A percentile compares a stretch with the other conserved stretches of the same genome.
phyloP scores from a whole-genome alignment of 2,329 filamentous ascomycete species.

The Diaporthe citrichinensis region DNA sequence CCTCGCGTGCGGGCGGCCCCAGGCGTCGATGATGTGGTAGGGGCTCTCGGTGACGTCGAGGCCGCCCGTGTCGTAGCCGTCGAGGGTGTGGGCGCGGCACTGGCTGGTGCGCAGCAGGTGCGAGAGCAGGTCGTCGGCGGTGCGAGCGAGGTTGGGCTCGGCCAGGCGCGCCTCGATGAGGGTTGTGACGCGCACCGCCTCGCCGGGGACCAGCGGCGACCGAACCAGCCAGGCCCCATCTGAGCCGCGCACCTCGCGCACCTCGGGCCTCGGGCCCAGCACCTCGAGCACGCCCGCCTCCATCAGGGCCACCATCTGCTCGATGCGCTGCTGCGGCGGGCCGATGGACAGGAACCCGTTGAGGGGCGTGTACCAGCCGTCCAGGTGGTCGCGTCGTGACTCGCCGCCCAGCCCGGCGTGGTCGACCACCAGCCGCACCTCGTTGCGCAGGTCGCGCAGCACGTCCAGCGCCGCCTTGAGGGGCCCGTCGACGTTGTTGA shows the following conservation, averaged over 20 bases:
- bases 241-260: background rate
- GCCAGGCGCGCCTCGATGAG: slow-evolving; percentile 22
- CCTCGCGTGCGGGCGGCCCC: background rate
- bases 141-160: background rate
- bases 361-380: slow-evolving; percentile 32
- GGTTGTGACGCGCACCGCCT: background rate
- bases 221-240: background rate
- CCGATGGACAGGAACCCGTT: slow-evolving; percentile 31
- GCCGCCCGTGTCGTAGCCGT: slow-evolving; percentile 27
- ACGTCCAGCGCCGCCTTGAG: slow-evolving; percentile 26
- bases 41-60: slow-evolving; percentile 17
- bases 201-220: background rate
- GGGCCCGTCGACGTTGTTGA: slow-evolving; percentile 5
- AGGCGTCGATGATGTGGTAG: slow-evolving; percentile 19
- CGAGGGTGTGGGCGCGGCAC: slow-evolving; percentile 14
- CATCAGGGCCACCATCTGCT: slow-evolving; percentile 32
- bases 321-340: slow-evolving; percentile 17
- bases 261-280: background rate
- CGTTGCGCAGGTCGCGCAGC: slow-evolving; percentile 31
- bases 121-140: background rate
- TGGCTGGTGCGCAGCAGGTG: slow-evolving; percentile 9
- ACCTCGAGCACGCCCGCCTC: slow-evolving; percentile 16
- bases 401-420: background rate
- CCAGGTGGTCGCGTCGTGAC: slow-evolving; percentile 20
- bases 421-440: slow-evolving; percentile 23